These are phyloP conservation scores for Sophora flavescens DNA, from an alignment of 306 rosid species.

Conservation along the genomic window DNA sequence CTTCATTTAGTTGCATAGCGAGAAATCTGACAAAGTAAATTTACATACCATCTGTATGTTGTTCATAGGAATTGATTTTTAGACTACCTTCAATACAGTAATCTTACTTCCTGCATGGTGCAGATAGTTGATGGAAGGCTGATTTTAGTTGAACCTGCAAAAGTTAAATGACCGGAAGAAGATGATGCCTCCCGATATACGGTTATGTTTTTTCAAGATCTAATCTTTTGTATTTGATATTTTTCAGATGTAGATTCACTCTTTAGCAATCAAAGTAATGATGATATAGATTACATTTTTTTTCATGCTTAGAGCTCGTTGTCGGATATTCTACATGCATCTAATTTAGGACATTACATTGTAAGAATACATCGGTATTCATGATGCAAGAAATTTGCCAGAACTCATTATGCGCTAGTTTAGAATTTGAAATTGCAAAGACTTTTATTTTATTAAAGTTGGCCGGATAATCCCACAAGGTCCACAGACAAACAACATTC, in stretches of 20 bases:
- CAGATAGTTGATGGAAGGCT: constrained; percentile 80
- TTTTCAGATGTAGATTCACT: background rate
- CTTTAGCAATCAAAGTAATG: background rate
- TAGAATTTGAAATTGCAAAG: background rate
- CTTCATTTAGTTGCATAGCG: background rate
- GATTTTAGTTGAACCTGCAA: constrained; percentile 77
- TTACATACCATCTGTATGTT: constrained; percentile 4
- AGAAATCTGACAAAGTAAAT: background rate
- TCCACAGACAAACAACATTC: no score
- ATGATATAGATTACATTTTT: background rate
- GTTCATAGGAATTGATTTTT: constrained; percentile 24
- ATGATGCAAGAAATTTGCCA: background rate
- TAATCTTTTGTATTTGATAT: background rate
- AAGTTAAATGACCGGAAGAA: constrained; percentile 4
- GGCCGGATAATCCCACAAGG: no score
- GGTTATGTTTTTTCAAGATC: background rate
- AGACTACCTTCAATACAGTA: background rate
- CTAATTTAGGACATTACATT: background rate
- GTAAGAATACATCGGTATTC: background rate
- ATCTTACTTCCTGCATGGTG: constrained; percentile 23
- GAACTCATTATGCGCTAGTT: background rate
- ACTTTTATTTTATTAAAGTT: no score
- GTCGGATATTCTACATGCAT: background rate
- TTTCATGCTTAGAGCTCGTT: background rate
- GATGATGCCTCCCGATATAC: constrained; percentile 35